Evolutionary conservation across 148 eudicot genomes (phyloP), one percentile per base, ranked within the genome.

Genomic region (Amaranthus palmeri): DNA sequence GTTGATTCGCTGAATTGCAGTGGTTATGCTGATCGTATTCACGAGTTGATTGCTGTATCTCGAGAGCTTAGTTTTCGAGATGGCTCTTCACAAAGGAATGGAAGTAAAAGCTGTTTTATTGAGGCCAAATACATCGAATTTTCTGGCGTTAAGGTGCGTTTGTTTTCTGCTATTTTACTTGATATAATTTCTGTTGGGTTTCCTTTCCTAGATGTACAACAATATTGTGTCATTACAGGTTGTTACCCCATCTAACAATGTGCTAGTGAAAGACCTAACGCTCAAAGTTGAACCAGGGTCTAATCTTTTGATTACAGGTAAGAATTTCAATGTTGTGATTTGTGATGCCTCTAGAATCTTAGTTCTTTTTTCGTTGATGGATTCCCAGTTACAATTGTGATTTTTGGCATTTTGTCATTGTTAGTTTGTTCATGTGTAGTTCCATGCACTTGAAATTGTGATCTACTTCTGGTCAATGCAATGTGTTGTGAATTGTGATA

Each of bases 1-100:
- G 45, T 60, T 65, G 13, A 54, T 60, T 80, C 56, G 65, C 50
- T 59, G 60, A 70, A 70, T 73, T 84, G 84, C 92, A 96, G 99
- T 83, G 99, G 99, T 62, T 96, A 92, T 80, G 99, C 99, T 7
- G 99, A 92, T 76, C 93, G 99, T 50, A 96, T 96, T 58, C 99
- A 96, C 74, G 99, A 96, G 78, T 85, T 95, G 75, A 81, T 95
- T 88, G 78, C 79, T 45, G 81, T 91, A 73, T 89, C 98, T 61
- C 83, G 90, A 70, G 98, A 95, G 75, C 81, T 96, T 76, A 82
- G 91, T 67, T 64, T 53, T 68, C 88, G 77, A 50, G 97, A 90
- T 75, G 52, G 74, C 58, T 83, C 90, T 74, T 78, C 83, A 48
- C 89, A 72, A 70, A 81, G 83, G 82, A 91, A 79, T 72, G 93